Evolutionary conservation across 2,329 filamentous ascomycete genomes (phyloP).

Genomic region (Cladophialophora carrionii): DNA sequence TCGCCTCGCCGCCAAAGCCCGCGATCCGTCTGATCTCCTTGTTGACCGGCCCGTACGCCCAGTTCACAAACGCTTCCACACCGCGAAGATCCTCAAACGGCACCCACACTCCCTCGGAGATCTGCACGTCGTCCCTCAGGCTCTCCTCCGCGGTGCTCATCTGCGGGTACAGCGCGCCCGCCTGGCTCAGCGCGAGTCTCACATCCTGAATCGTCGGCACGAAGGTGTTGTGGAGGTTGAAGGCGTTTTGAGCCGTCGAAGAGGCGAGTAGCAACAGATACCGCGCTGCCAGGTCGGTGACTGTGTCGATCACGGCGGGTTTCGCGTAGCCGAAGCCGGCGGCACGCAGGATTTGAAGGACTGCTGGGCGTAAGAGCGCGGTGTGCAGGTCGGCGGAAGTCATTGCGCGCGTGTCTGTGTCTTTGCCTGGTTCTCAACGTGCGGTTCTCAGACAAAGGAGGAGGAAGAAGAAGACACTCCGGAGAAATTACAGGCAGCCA

Average conservation of each 20-base stretch:
- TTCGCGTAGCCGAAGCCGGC: slow-evolving; percentile 84
- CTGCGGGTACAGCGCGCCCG: slow-evolving; percentile 72
- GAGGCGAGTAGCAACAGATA: slow-evolving; percentile 77
- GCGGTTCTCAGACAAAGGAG: slow-evolving; percentile 1
- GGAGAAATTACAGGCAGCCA: slow-evolving; percentile 10
- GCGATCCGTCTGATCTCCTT: slow-evolving; percentile 81
- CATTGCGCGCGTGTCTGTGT: slow-evolving; percentile 49
- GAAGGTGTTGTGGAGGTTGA: slow-evolving; percentile 68
- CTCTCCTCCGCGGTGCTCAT: slow-evolving; percentile 68
- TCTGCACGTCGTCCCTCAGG: slow-evolving; percentile 59
- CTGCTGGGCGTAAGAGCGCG: slow-evolving; percentile 79
- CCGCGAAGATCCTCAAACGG: slow-evolving; percentile 71
- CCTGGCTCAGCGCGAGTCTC: slow-evolving; percentile 81
- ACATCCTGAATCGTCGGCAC: slow-evolving; percentile 74
- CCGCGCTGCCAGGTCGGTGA: slow-evolving; percentile 83
- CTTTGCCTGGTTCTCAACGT: neutral
- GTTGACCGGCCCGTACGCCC: slow-evolving; percentile 75
- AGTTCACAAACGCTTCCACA: slow-evolving; percentile 75
- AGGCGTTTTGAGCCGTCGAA: slow-evolving; percentile 71
- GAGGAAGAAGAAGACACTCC: neutral
- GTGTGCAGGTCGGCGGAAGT: slow-evolving; percentile 63
- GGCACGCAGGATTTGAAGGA: slow-evolving; percentile 89
- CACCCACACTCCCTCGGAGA: slow-evolving; percentile 35
- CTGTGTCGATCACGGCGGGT: slow-evolving; percentile 78
- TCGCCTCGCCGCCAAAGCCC: slow-evolving; percentile 62